Conservation (phyloP, 768 basidiomycete genomes). For the Rhizopogon rudus region DNA sequence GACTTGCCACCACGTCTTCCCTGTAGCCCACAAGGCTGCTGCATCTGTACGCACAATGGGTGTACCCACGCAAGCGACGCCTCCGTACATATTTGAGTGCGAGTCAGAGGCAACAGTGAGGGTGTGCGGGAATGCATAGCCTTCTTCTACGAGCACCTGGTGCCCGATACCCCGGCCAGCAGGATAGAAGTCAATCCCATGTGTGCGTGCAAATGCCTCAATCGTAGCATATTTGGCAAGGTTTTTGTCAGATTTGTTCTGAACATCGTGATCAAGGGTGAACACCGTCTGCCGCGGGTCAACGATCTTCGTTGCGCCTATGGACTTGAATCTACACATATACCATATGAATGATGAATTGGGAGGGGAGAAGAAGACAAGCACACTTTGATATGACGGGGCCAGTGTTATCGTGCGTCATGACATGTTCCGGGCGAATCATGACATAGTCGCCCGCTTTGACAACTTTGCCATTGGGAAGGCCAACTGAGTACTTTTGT, state of each 20-base stretch:
- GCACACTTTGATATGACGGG: slow-evolving; percentile 95
- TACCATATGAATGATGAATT: background rate
- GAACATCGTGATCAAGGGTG: slow-evolving; percentile 97
- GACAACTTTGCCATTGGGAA: slow-evolving; percentile 73
- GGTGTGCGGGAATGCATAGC: slow-evolving; percentile 94
- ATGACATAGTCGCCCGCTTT: slow-evolving; percentile 99
- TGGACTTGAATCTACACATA: slow-evolving; percentile 78
- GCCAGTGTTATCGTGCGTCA: slow-evolving; percentile 98
- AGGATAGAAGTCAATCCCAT: slow-evolving; percentile 92
- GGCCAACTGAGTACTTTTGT: slow-evolving; percentile 92
- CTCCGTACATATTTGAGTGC: slow-evolving; percentile 99
- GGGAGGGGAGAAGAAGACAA: background rate
- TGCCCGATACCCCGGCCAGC: slow-evolving; percentile 98
- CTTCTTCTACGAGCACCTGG: slow-evolving; percentile 96
- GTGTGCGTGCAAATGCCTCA: slow-evolving; percentile 81
- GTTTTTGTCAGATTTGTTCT: slow-evolving; percentile 90
- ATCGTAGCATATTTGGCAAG: slow-evolving; percentile 89
- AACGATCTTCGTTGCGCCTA: slow-evolving; percentile 82
- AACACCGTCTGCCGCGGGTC: slow-evolving; percentile 87
- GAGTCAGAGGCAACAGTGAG: slow-evolving; percentile 96
- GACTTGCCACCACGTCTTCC: slow-evolving; percentile 99
- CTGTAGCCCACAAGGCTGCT: slow-evolving; percentile 96
- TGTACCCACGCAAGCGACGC: slow-evolving; percentile 94
- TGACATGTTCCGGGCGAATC: slow-evolving; percentile 97
- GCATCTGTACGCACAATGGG: slow-evolving; percentile 96